phyloP scores from a whole-genome alignment of 2,329 filamentous ascomycete genomes.

The Diaporthe ilicicola region DNA sequence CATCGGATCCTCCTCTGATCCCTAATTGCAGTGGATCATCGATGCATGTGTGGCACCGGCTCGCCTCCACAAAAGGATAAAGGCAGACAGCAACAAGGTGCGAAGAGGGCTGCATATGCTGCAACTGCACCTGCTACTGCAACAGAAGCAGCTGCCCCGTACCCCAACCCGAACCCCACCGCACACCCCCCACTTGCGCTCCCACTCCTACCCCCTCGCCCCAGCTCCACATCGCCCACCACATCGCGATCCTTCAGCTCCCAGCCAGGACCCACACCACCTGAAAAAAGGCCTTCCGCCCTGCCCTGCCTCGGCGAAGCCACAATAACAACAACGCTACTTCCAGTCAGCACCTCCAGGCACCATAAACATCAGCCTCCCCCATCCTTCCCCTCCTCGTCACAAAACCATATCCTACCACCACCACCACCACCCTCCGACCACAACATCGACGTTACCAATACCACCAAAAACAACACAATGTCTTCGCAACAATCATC shows the following conservation, averaged over 20 bases:
- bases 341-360: background rate
- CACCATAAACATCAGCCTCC: background rate
- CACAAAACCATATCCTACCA: background rate
- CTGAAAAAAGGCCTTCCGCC: conserved; percentile 23
- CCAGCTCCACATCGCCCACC: background rate
- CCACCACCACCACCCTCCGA: background rate
- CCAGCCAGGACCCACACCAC: conserved; percentile 19
- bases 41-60: conserved; percentile 6
- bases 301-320: conserved; percentile 24
- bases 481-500: conserved; percentile 33
- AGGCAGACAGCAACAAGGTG: background rate
- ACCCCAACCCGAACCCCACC: conserved; percentile 23
- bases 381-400: background rate
- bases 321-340: conserved; percentile 25
- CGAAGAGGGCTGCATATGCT: background rate
- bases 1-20: conserved; percentile 8
- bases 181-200: background rate
- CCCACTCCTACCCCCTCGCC: background rate
- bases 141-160: background rate
- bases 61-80: background rate
- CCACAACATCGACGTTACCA: background rate
- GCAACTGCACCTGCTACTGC: background rate
- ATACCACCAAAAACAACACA: background rate
- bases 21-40: background rate
- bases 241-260: conserved; percentile 24